Evolutionary conservation across 1,139 yeast genomes (phyloP), one percentile per base, ranked within the genome.

Genomic region (Yamadazyma siamensis): DNA sequence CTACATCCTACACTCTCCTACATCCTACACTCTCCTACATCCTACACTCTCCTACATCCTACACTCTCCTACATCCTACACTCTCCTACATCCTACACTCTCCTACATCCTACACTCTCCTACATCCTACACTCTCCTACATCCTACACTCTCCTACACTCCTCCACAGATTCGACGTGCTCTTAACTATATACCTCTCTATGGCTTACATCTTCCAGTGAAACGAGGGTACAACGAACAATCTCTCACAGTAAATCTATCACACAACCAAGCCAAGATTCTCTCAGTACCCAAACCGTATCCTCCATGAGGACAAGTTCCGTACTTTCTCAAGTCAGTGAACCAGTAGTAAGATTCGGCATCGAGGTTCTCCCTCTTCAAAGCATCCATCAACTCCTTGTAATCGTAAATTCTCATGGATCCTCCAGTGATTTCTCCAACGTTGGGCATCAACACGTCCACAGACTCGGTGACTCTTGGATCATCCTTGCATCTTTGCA

Each of bases 251-350:
- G 98, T 94, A 71, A 80, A 91, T 64, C 98, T 77, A 75, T 89
- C 83, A 68, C 96, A 88, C 57, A 91, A 75, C 98, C 98, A 91
- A 22, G 98, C 98, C 48, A 91, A 73, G 51, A 91, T 86, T 67
- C 99, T 85, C 70, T 91, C 99, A 29, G 96, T 86, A 46, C 99
- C 99, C 45, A 91, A 65, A 52, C 99, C 99, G 65, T 91, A 91
- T 46, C 99, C 99, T 61, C 99, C 99, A 56, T 91, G 98, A 28
- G 96, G 96, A 65, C 87, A 86, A 15, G 97, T 82, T 59, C 99
- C 99, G 63, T 94, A 89, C 65, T 83, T 83, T 65, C 98, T 81
- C 67, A 83, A 94, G 59, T 91, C 98, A 40, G 80, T 77, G 65
- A 86, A 91, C 97, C 97, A 91, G 71, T 91, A 89, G 75, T 91